Evolutionary conservation across 164 flowering plant species (phyloP).

Genomic region (Liriodendron chinense): DNA sequence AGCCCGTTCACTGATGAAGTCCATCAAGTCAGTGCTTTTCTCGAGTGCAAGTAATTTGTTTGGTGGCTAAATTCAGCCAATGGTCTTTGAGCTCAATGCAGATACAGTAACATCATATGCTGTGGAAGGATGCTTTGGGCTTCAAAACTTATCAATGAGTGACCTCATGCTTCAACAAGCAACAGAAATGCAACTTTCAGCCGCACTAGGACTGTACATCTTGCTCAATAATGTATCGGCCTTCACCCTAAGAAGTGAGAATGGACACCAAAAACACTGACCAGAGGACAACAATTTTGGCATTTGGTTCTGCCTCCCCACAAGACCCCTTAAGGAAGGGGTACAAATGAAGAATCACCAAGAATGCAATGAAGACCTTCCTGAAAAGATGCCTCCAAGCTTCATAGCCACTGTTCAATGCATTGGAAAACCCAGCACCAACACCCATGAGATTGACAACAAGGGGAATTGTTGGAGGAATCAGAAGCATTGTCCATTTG

Average conservation of each 20-base stretch:
- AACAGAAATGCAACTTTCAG: slow-evolving; percentile 64
- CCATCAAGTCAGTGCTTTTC: too few relatives aligned
- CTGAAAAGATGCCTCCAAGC: slow-evolving; percentile 96
- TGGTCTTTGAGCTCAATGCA: too few relatives aligned
- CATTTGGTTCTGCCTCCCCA: slow-evolving; percentile 88
- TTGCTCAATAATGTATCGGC: slow-evolving; percentile 71
- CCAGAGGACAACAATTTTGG: slow-evolving; percentile 89
- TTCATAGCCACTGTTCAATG: slow-evolving; percentile 83
- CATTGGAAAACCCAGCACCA: slow-evolving; percentile 91
- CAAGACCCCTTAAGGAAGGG: slow-evolving; percentile 96
- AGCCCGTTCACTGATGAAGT: too few relatives aligned
- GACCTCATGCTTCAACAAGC: slow-evolving; percentile 44
- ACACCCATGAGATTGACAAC: slow-evolving; percentile 82
- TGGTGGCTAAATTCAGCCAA: too few relatives aligned
- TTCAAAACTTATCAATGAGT: too few relatives aligned
- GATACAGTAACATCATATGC: too few relatives aligned
- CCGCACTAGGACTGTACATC: slow-evolving; percentile 23
- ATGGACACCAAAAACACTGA: slow-evolving; percentile 88
- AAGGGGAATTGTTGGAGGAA: slow-evolving; percentile 86
- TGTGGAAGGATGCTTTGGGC: too few relatives aligned
- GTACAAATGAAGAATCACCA: slow-evolving; percentile 92
- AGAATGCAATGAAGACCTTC: slow-evolving; percentile 84
- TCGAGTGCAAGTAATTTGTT: too few relatives aligned
- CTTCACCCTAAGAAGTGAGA: slow-evolving; percentile 93
- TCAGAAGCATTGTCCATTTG: slow-evolving; percentile 90